Conservation (phyloP, 345 rosid species). For the Eucalyptus sp. region DNA sequence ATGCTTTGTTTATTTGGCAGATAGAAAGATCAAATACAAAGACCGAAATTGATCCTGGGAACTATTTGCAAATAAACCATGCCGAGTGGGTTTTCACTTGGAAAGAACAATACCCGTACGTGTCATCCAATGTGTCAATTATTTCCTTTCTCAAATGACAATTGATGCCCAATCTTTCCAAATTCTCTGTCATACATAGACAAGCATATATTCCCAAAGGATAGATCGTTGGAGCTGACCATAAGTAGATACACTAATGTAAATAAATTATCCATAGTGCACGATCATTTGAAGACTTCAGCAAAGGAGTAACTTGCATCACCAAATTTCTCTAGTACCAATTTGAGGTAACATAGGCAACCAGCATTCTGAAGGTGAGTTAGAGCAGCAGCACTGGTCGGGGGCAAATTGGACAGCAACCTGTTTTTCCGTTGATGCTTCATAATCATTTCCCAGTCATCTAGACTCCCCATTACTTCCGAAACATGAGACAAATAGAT, state of each 20-base stretch:
- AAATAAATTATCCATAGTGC: background rate
- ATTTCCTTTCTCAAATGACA: conserved; percentile 54
- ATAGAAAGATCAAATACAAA: background rate
- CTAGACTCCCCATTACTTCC: conserved; percentile 45
- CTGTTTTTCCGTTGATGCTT: conserved; percentile 63
- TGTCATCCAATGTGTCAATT: conserved; percentile 33
- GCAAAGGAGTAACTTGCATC: conserved; percentile 34
- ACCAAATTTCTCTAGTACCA: conserved; percentile 44
- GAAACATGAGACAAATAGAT: conserved; percentile 51
- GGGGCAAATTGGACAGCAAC: conserved; percentile 72
- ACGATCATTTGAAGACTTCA: background rate
- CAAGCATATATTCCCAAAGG: conserved; percentile 37
- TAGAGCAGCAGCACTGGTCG: conserved; percentile 74
- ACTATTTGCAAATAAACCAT: background rate
- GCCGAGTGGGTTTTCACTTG: background rate
- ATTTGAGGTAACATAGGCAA: conserved; percentile 47
- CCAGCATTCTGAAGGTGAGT: conserved; percentile 27
- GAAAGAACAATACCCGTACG: conserved; percentile 31
- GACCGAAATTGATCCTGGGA: background rate
- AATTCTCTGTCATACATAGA: conserved; percentile 44
- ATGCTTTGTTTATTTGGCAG: background rate
- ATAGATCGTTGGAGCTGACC: conserved; percentile 68
- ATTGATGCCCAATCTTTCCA: conserved; percentile 57
- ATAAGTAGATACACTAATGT: background rate
- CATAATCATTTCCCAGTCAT: conserved; percentile 52